Evolutionary conservation across 352 stramenopile genomes (phyloP), one percentile per base, ranked within the genome.

Genomic region (Phytophthora colocasiae): DNA sequence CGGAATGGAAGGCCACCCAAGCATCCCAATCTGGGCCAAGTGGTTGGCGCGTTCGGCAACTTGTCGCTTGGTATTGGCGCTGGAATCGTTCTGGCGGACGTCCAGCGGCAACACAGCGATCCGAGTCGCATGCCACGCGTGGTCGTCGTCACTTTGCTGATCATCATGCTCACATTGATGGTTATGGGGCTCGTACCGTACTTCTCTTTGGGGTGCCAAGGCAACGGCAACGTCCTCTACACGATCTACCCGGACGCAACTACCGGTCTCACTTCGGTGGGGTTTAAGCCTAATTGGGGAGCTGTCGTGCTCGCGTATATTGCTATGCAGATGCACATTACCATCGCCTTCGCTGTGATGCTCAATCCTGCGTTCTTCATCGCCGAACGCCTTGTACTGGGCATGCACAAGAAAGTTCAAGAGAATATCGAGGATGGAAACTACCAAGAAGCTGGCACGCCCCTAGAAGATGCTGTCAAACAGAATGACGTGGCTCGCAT

Each of bases 21-120:
- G 59, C 19, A 55, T 83, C 1, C 77, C 77, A 58, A 63, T 19
- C 72, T 89, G 26, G 68, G 73, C 12, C 77, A 85, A 67, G 69
- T 87, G 32, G 58, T 73, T 11, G 78, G 59, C 19, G 75, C 73
- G 0, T 90, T 90, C 50, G 81, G 79, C 38, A 90, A 81, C 57
- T 63, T 90, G 32, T 83, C 70, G 14, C 74, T 90, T 19, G 77
- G 77, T 10, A 89, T 89, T 51, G 78, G 69, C 8, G 82, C 79
- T 6, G 79, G 56, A 0, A 66, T 71, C 17, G 63, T 71, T 4
- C 48, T 71, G 3, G 56, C 63, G 8, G 57, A 71, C 15, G 54
- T 71, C 15, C 63, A 71, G 26, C 56, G 63, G 22, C 63, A 71
- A 38, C 63, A 71, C 57, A 72, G 64, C 24, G 57, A 72, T 4